These are phyloP conservation scores for Monotropa hypopitys DNA, from an alignment of 179 eudicot species.

Conservation along the genomic window DNA sequence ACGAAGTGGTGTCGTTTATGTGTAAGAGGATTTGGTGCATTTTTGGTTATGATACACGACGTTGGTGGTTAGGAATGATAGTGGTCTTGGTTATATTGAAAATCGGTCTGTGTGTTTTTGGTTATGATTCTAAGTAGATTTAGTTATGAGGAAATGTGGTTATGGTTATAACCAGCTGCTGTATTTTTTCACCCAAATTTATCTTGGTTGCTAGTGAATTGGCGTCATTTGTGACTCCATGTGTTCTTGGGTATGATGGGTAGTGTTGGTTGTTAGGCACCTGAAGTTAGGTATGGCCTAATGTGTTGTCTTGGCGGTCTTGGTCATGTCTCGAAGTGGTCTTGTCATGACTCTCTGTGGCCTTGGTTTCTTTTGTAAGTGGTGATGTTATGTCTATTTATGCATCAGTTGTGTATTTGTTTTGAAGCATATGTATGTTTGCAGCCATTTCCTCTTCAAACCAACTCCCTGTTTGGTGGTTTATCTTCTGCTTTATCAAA, in stretches of 20 bases:
- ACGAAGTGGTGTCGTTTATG: not conserved
- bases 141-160: not conserved
- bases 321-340: not conserved
- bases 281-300: not conserved
- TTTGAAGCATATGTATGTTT: not conserved
- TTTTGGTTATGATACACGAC: not conserved
- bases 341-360: not conserved
- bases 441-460: conserved; percentile 89
- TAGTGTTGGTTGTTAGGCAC: not conserved
- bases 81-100: not conserved
- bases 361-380: not conserved
- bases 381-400: not conserved
- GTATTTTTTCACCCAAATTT: not conserved
- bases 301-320: not conserved
- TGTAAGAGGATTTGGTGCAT: not conserved
- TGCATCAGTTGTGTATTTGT: not conserved
- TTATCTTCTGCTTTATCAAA: conserved; percentile 29
- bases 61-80: not conserved
- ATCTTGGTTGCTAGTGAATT: not conserved
- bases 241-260: not conserved
- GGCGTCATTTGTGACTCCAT: not conserved
- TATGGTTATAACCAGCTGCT: not conserved
- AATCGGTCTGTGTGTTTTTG: not conserved
- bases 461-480: conserved; percentile 54
- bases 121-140: not conserved